Base-by-base conservation (phyloP, 108 stramenopile species). In the Nannochloropsis oceanica region DNA sequence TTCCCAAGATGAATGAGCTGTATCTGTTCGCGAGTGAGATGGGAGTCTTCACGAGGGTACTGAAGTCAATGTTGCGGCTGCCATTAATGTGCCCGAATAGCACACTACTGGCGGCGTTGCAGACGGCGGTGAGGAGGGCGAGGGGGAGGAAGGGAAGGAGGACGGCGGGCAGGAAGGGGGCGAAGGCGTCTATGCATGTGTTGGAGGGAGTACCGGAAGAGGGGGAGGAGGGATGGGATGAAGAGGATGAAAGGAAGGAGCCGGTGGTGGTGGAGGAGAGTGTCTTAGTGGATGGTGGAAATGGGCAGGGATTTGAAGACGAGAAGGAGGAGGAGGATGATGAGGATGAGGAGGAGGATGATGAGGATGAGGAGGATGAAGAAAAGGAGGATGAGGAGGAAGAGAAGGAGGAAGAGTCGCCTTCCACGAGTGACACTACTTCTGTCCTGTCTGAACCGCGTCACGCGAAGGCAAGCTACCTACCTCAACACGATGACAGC, bases 1-100 rank as follows among this genome's bases (percentile, higher is more conserved):
- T 89, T 27, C 89, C 89, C 22, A 86, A 87, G 43, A 86, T 89
- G 89, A 89, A 89, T 27, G 89, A 89, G 42, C 44, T 89, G 14
- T 89, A 89, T 44, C n/a, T 89, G 25, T 89, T 85, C 46, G 34
- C 82, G 14, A 84, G 79, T 25, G 89, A 89, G 84, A 86, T 86
- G 86, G 27, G 73, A 27, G 79, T 82, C n/a, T 89, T 89, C 43
- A 84, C 86, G 83, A 25, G 80, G 25, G 87, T 85, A 11, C 46
- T 88, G 25, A 84, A 81, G 27, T 42, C 80, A 14, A 85, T 84
- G 42, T 43, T 88, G 18, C 84, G 87, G 20, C 59, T 88, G 13
- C 25, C 18, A 79, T 24, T 24, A 27, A 25, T 8, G 2, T 80
- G 80, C 27, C 84, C 59, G n/a, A 73, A 73, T n/a, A 73, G 10